Percentiles rank a stretch among this genome's conserved stretches.
Evolutionary conservation across 495 filamentous ascomycete genomes (phyloP).

Genomic region (Amniculicola lignicola): DNA sequence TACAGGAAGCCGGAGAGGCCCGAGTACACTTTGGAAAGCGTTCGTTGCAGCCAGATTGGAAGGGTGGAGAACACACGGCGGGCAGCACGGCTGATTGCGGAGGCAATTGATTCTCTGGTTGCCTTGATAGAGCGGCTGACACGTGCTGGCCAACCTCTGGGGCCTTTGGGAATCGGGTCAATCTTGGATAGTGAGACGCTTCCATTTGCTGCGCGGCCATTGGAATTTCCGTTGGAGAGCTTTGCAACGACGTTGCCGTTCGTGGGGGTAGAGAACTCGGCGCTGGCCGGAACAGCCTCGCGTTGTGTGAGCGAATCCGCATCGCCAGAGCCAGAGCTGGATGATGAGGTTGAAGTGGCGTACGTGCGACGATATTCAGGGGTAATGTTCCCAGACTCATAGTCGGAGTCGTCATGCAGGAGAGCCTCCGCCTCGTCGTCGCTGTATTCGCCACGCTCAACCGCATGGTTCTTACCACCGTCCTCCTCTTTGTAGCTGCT

Average conservation of each 20-base stretch:
- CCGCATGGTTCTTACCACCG: slow-evolving; percentile 44
- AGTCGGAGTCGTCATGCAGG: slow-evolving; percentile 34
- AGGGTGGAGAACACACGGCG: slow-evolving; percentile 47
- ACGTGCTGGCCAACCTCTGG: slow-evolving; percentile 26
- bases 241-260: slow-evolving; percentile 38
- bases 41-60: slow-evolving; percentile 57
- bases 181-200: slow-evolving; percentile 4
- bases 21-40: slow-evolving; percentile 46
- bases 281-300: slow-evolving; percentile 34
- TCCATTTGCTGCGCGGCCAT: slow-evolving; percentile 19
- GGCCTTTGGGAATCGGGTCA: slow-evolving; percentile 24
- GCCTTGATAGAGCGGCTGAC: slow-evolving; percentile 6
- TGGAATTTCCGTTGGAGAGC: slow-evolving; percentile 7
- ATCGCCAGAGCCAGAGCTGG: slow-evolving; percentile 18
- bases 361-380: slow-evolving; percentile 22
- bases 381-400: slow-evolving; percentile 32
- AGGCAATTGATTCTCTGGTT: slow-evolving; percentile 2
- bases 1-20: slow-evolving; percentile 52
- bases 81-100: slow-evolving; percentile 12
- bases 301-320: slow-evolving; percentile 34
- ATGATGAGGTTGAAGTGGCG: slow-evolving; percentile 19
- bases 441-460: slow-evolving; percentile 68
- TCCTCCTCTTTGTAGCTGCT: slow-evolving; percentile 63
- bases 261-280: slow-evolving; percentile 47
- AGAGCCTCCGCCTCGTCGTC: slow-evolving; percentile 49